Base-by-base conservation (phyloP, 1,284 basidiomycete genomes). In the Gymnopus androsaceus region DNA sequence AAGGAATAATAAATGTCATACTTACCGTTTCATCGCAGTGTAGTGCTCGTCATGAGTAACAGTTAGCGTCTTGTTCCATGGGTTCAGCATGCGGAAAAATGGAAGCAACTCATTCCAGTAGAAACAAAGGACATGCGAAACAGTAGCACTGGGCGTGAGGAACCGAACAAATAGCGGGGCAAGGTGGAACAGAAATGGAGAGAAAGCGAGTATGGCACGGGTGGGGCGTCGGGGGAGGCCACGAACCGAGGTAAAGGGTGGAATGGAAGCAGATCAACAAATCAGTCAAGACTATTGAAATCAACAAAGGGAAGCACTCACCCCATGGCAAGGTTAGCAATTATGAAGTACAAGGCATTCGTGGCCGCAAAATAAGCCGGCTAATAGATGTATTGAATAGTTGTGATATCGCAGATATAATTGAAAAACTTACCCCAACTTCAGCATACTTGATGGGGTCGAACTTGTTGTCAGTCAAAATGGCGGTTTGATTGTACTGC, bases 41-140 rank as follows among this genome's bases (percentile, higher is more conserved):
- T 51, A 61, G 52, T 61, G 60, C 52, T 61, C 60, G 37, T 61
- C 60, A 46, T 61, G 60, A 31, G 57, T 52, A 42, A 59, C 45
- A 41, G 49, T 40, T 21, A 21, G 30, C 37, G 52, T 47, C 48
- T 61, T 61, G 55, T 51, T 59, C 60, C 60, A 61, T 40, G 60
- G 60, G 55, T 59, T 61, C 36, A 59, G 42, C 25, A 51, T 47
- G 36, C 46, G 42, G 51, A 58, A 54, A 45, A 37, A 47, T 17
- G 36, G 38, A 34, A 37, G 27, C 9, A 41, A 48, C 34, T 57
- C 50, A 15, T 57, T 37, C 40, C 50, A 41, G 34, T 57, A 57
- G 44, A 57, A 61, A 40, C 59, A 51, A 28, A 57, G 53, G 33
- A 59, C 57, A 49, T 61, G 60, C 36, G 51, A 52, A 28, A 57